phyloP scores from a whole-genome alignment of 1,284 basidiomycete genomes.

The Cronartium quercuum region DNA sequence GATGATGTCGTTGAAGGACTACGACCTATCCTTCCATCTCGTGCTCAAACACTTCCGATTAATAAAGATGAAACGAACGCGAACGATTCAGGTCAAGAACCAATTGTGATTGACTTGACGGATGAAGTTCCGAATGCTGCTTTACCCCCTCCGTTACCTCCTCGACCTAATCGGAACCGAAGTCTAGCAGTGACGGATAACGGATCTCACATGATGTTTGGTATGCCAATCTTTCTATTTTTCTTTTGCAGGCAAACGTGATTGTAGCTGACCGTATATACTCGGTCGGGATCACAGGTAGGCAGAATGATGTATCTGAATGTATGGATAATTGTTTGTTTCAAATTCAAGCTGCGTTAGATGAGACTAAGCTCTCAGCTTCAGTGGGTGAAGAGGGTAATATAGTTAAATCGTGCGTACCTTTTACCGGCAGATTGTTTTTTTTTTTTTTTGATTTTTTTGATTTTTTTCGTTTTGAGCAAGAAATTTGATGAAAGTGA shows the following conservation, averaged over 20 bases:
- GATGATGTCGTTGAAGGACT: too few species aligned
- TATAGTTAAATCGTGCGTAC: constrained; percentile 67
- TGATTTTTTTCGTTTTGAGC: not conserved
- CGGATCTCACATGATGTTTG: constrained; percentile 70
- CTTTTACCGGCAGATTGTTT: not conserved
- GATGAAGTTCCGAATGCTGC: constrained; percentile 8
- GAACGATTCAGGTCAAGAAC: not conserved
- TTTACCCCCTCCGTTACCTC: constrained; percentile 24
- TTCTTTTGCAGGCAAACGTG: not conserved
- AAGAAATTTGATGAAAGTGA: too few species aligned
- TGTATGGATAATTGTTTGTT: constrained; percentile 99
- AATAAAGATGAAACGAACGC: too few species aligned
- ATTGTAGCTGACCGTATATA: not conserved
- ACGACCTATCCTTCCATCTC: too few species aligned
- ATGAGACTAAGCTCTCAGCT: constrained; percentile 55
- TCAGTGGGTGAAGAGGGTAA: constrained; percentile 56
- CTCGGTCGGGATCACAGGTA: constrained; percentile 55
- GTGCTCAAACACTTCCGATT: too few species aligned
- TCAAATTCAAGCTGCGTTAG: constrained; percentile 88
- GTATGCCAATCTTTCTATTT: constrained; percentile 51
- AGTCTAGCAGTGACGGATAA: constrained; percentile 56
- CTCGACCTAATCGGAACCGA: constrained; percentile 10
- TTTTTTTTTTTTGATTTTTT: not conserved
- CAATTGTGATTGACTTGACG: constrained; percentile 27
- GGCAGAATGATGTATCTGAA: constrained; percentile 95